Base-by-base conservation (phyloP, 2,329 filamentous ascomycete species). In the Lizonia empirigonia region DNA sequence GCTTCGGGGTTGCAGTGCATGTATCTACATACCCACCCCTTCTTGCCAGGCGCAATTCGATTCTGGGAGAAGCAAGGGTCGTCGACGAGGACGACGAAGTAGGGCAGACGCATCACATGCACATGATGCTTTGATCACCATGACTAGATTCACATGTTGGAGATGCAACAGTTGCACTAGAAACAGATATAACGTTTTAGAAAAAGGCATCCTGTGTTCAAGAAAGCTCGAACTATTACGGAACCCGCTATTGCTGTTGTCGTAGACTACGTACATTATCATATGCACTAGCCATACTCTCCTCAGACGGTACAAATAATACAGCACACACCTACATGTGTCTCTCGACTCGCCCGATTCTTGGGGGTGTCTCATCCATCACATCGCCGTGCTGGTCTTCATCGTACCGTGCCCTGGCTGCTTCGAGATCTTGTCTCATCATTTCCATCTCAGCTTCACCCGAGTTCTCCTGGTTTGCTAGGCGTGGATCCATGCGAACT, bases 331-430 rank as follows among this genome's bases (percentile, higher is more conserved):
- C 5, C 38, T 18, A 47, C 42, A 63, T 54, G 36, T 45, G 49
- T 39, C 68, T 61, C 55, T 74, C 71, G 33, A 72, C 59, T 41
- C 65, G 53, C 1, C 71, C 71, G 33, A 72, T 47, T n/a, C 68
- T 48, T 13, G 71, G 70, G 15, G 71, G 70, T 32, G 71, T 74
- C 51, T 72, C 69, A 53, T 73, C 67, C 64, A 73, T 68, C 7
- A 59, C 51, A n/a, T 60, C 62, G 32, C 50, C 50, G 35, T 62
- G 55, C 22, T 51, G 67, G 1, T 59, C 55, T n/a, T 56, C 58
- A 22, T 55, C 56, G 50, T 67, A 59, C 26, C 70, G 53, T 41
- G 62, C 54, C 7, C 57, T 46, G 5, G 58, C 55, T 8, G 56
- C 54, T 7, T 32, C 53, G 23, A 59, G 42, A 42, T 72, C 70